These are phyloP conservation scores for Trypanosoma vivax DNA, from an alignment of 208 protist species.

Conservation along the genomic window DNA sequence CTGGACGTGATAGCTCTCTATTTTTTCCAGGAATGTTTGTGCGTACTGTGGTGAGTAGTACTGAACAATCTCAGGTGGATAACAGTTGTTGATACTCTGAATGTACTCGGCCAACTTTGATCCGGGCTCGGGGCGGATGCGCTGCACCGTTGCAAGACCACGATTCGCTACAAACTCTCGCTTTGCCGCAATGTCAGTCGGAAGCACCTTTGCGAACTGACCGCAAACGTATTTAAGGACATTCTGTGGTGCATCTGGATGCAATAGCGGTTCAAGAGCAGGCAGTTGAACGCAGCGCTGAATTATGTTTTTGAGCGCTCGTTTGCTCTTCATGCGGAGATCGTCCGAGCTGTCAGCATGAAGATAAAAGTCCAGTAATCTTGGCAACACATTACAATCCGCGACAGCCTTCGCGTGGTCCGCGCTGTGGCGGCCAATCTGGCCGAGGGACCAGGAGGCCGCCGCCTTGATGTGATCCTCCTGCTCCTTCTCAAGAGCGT, in stretches of 20 bases:
- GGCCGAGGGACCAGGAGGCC: conserved; percentile 91
- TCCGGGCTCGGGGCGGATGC: conserved; percentile 93
- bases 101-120: conserved; percentile 94
- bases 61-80: conserved; percentile 96
- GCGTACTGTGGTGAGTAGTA: conserved; percentile 98
- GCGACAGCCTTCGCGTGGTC: conserved; percentile 96
- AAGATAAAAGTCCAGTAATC: conserved; percentile 90
- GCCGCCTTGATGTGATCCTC: conserved; percentile 96
- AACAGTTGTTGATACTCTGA: conserved; percentile 96
- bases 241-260: conserved; percentile 90
- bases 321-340: conserved; percentile 93
- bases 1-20: conserved; percentile 90
- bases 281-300: conserved; percentile 94
- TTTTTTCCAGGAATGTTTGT: conserved; percentile 93
- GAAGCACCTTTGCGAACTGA: conserved; percentile 98
- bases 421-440: conserved; percentile 95
- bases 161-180: conserved; percentile 94
- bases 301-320: conserved; percentile 95
- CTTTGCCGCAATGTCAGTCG: conserved; percentile 94
- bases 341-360: conserved; percentile 90
- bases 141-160: conserved; percentile 92
- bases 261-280: conserved; percentile 95
- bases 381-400: conserved; percentile 93
- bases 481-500: conserved; percentile 87
- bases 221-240: conserved; percentile 96